Evolutionary conservation across 768 basidiomycete species (phyloP).

Genomic region (Lactarius indigo): DNA sequence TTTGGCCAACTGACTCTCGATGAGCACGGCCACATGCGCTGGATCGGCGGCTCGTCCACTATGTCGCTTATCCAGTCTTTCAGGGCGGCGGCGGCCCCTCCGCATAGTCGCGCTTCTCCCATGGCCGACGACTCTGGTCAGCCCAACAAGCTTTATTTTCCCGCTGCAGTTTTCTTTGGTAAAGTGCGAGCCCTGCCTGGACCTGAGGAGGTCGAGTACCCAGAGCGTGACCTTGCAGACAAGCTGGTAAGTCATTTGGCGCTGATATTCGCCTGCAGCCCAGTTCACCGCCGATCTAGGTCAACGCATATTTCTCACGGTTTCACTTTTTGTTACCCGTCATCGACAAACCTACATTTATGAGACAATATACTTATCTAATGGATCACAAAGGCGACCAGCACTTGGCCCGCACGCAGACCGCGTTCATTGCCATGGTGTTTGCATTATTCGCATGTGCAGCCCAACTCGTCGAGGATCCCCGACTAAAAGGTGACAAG

Average conservation of each 20-base stretch:
- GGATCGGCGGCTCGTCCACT: constrained; percentile 89
- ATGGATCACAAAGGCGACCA: constrained; percentile 68
- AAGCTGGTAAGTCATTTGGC: constrained; percentile 58
- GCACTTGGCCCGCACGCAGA: constrained; percentile 52
- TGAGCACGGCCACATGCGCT: constrained; percentile 86
- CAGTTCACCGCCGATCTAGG: constrained; percentile 43
- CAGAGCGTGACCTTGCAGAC: constrained; percentile 79
- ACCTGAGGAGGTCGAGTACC: constrained; percentile 85
- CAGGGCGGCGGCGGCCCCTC: constrained; percentile 68
- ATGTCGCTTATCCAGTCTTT: constrained; percentile 92
- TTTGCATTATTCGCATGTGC: constrained; percentile 92
- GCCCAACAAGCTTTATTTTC: constrained; percentile 85
- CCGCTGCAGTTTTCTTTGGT: constrained; percentile 82
- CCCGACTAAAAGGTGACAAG: constrained; percentile 56
- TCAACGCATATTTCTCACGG: constrained; percentile 82
- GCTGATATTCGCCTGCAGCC: constrained; percentile 11
- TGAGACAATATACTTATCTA: constrained; percentile 62
- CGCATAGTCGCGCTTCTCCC: constrained; percentile 72
- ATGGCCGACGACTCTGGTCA: constrained; percentile 81
- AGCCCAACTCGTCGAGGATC: constrained; percentile 73
- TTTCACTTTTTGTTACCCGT: constrained; percentile 89
- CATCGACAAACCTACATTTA: constrained; percentile 80
- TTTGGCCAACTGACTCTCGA: constrained; percentile 86
- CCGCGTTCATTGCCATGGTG: constrained; percentile 74
- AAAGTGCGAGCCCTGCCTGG: constrained; percentile 78